Evolutionary conservation across 2,329 filamentous ascomycete genomes (phyloP).

Genomic region (Gyromitra esculenta): DNA sequence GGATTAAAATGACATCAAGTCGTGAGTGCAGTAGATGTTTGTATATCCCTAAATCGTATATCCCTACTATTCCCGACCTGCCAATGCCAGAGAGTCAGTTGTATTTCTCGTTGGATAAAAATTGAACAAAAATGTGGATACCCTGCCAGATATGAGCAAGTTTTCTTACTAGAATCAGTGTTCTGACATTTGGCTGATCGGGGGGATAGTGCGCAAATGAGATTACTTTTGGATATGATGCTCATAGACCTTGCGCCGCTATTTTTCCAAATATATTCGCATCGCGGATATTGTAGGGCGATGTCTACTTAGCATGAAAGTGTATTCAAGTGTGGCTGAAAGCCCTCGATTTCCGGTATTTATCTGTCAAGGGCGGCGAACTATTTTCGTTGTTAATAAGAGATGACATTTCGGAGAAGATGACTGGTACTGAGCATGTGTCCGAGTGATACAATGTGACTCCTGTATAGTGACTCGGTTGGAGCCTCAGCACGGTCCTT

Average conservation of each 20-base stretch:
- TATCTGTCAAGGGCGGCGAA: background rate
- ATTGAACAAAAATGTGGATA: too few species aligned
- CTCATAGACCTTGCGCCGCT: background rate
- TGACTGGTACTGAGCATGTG: background rate
- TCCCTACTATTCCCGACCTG: background rate
- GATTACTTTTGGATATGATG: background rate
- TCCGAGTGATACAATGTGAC: conserved; percentile 3
- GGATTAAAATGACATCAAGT: background rate
- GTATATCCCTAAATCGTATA: background rate
- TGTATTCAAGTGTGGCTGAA: background rate
- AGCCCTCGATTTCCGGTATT: background rate
- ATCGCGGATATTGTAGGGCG: background rate
- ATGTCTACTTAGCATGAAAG: background rate
- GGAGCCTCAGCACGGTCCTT: background rate
- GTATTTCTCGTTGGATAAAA: too few species aligned
- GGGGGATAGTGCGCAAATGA: background rate
- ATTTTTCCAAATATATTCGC: background rate
- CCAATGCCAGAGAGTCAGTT: too few species aligned
- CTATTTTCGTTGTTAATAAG: background rate
- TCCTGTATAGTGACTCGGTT: background rate
- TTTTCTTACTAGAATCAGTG: too few species aligned
- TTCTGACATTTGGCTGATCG: too few species aligned
- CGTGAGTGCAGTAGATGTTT: background rate
- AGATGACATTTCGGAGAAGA: background rate
- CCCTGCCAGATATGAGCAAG: too few species aligned